Conservation (phyloP, 345 rosid species). For the Laguncularia racemosa region DNA sequence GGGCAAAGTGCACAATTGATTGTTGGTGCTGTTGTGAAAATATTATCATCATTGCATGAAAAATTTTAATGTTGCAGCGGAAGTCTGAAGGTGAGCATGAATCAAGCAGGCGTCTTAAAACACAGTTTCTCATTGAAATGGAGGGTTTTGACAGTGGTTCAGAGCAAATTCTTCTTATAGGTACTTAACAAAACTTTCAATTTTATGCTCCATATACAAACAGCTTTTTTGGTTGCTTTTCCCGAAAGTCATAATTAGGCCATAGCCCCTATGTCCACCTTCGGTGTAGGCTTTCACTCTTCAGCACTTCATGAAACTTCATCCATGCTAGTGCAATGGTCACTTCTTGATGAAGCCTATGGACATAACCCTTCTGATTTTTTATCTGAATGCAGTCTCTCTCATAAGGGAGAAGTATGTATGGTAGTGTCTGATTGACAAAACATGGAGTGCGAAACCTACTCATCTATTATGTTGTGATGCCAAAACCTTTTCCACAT, state of each 20-base stretch:
- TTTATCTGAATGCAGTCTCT: no score
- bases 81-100: conserved; percentile 99
- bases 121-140: conserved; percentile 95
- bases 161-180: conserved; percentile 94
- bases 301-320: no score
- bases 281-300: neutral
- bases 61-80: conserved; percentile 49
- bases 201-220: neutral
- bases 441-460: no score
- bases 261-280: no score
- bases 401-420: no score
- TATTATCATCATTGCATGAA: conserved; percentile 7
- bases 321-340: no score
- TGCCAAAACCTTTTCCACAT: no score
- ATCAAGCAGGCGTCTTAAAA: conserved; percentile 90
- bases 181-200: conserved; percentile 26
- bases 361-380: no score
- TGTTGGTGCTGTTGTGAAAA: neutral
- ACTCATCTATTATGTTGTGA: no score
- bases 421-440: no score
- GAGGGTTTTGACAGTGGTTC: conserved; percentile 87
- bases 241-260: no score
- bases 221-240: neutral
- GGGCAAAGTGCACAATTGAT: neutral
- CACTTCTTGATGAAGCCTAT: no score